Percentiles rank a stretch among this genome's conserved stretches.
Conservation (phyloP, 2,329 filamentous ascomycete genomes). For the Colletotrichum sansevieriae region DNA sequence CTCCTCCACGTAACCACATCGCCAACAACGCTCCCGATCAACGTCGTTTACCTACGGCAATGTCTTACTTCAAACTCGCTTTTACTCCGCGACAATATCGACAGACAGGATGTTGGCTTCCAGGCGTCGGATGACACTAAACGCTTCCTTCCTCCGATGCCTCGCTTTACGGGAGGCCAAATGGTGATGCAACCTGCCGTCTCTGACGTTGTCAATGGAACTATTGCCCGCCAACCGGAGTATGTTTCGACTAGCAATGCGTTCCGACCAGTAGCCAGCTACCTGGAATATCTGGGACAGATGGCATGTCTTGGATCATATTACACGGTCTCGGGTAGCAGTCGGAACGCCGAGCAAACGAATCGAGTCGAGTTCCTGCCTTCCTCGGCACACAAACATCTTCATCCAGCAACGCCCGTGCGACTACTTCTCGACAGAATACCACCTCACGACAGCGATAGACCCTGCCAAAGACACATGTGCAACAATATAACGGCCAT, state of each 20-base stretch:
- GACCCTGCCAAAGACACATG: conserved; percentile 9
- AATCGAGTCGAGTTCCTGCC: neutral
- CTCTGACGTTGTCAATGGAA: conserved; percentile 6
- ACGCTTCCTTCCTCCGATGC: neutral
- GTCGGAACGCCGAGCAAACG: conserved; percentile 5
- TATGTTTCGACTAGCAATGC: neutral
- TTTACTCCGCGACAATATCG: neutral
- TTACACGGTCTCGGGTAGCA: neutral
- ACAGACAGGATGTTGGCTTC: too few relatives aligned
- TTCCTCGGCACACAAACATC: conserved; percentile 20
- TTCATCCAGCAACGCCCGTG: conserved; percentile 2
- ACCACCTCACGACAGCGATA: conserved; percentile 28
- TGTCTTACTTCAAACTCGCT: neutral
- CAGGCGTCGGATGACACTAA: neutral
- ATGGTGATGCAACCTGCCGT: neutral
- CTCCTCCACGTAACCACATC: neutral
- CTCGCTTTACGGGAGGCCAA: conserved; percentile 2
- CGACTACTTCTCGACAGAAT: conserved; percentile 20
- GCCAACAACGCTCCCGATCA: neutral
- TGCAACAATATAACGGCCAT: neutral
- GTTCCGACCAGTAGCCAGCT: conserved; percentile 17
- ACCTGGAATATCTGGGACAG: neutral
- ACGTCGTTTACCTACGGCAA: neutral
- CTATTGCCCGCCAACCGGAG: neutral
- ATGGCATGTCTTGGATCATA: neutral